These are phyloP conservation scores for Globisporangium nunn DNA, from an alignment of 352 stramenopile genomes.

Conservation along the genomic window DNA sequence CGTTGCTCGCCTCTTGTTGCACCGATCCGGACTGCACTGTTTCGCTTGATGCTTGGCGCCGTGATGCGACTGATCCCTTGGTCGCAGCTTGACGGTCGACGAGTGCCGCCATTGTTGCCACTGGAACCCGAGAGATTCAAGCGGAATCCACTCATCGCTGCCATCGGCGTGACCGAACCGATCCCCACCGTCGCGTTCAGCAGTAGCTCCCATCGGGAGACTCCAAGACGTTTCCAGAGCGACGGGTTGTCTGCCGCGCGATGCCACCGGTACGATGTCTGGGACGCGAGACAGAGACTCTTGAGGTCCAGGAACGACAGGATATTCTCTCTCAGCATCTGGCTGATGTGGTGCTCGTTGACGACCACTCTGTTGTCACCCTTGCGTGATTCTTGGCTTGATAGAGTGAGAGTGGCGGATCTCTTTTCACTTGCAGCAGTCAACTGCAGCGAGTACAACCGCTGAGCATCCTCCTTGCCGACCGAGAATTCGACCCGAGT, in stretches of 20 bases:
- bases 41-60: slow-evolving; percentile 4
- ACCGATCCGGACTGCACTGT: neutral
- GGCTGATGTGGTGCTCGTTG: slow-evolving; percentile 24
- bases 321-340: slow-evolving; percentile 44
- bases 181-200: slow-evolving; percentile 55
- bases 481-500: slow-evolving; percentile 43
- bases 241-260: slow-evolving; percentile 52
- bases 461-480: slow-evolving; percentile 40
- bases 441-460: slow-evolving; percentile 13
- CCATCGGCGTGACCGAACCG: slow-evolving; percentile 32
- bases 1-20: slow-evolving; percentile 1
- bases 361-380: neutral
- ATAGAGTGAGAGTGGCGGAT: neutral
- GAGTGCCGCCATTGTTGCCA: slow-evolving; percentile 6
- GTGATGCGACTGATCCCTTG: slow-evolving; percentile 12
- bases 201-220: slow-evolving; percentile 63
- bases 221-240: slow-evolving; percentile 54
- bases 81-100: slow-evolving; percentile 26
- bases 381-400: neutral
- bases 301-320: slow-evolving; percentile 64
- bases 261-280: slow-evolving; percentile 70
- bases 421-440: neutral
- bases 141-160: slow-evolving; percentile 13
- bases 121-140: slow-evolving; percentile 13
- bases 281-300: slow-evolving; percentile 47